Conservation (phyloP, 768 basidiomycete genomes). For the Dentipellis fragilis region DNA sequence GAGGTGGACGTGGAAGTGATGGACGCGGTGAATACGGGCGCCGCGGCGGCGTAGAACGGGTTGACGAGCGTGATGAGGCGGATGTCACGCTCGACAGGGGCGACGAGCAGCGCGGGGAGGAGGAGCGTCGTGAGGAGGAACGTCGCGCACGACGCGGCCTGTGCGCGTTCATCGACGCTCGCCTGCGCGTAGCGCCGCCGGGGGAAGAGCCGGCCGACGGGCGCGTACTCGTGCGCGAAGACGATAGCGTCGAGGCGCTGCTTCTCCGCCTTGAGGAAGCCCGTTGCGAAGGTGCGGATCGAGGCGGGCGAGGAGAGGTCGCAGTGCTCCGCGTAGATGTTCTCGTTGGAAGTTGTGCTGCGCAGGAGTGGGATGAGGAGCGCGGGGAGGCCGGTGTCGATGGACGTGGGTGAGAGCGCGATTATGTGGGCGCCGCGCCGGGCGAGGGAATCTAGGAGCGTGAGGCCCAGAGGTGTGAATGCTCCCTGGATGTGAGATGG, state of each 20-base stretch:
- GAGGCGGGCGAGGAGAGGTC: conserved; percentile 57
- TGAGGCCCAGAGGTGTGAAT: conserved; percentile 65
- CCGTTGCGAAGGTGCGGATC: conserved; percentile 58
- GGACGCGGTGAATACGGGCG: conserved; percentile 29
- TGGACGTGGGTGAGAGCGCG: conserved; percentile 52
- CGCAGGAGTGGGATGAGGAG: conserved; percentile 60
- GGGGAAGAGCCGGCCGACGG: conserved; percentile 41
- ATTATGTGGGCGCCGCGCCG: conserved; percentile 73
- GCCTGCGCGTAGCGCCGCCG: conserved; percentile 17
- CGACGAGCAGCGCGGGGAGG: conserved; percentile 69
- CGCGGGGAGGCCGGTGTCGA: conserved; percentile 42
- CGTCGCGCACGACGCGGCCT: conserved; percentile 48
- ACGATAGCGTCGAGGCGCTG: conserved; percentile 71
- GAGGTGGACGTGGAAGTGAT: conserved; percentile 17
- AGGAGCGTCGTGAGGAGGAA: conserved; percentile 75
- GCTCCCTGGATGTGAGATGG: conserved; percentile 41
- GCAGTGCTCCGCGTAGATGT: conserved; percentile 74
- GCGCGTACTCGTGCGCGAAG: conserved; percentile 68
- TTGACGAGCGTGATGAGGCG: conserved; percentile 83
- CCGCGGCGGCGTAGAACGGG: conserved; percentile 81
- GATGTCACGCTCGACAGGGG: conserved; percentile 82
- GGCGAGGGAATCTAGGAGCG: conserved; percentile 56
- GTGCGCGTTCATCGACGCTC: conserved; percentile 30
- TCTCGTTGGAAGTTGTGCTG: conserved; percentile 58
- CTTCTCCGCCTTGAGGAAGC: conserved; percentile 55